phyloP scores from a whole-genome alignment of 345 rosid species.

The Boechera divaricarpa region DNA sequence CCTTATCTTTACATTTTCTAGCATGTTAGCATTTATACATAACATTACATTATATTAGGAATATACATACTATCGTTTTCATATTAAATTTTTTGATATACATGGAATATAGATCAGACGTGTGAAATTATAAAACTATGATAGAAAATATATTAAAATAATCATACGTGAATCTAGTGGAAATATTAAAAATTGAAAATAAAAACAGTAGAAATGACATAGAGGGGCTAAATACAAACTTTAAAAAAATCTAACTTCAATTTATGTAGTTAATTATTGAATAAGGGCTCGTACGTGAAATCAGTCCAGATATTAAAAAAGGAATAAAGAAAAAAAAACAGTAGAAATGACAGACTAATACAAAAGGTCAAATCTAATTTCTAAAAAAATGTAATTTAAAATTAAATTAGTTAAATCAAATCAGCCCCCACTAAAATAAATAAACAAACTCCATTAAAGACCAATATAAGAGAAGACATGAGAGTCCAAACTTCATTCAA shows the following conservation, averaged over 20 bases:
- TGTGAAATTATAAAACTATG: background rate
- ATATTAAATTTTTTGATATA: background rate
- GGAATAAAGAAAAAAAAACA: background rate
- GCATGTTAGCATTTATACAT: background rate
- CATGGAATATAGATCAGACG: background rate
- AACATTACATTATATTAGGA: background rate
- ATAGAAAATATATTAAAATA: background rate
- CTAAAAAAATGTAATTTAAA: background rate
- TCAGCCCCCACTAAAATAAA: slow-evolving; percentile 24
- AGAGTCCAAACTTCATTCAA: slow-evolving; percentile 35
- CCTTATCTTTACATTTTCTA: slow-evolving; percentile 6
- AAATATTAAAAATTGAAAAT: background rate
- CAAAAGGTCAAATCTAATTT: slow-evolving; percentile 5
- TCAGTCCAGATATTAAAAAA: background rate
- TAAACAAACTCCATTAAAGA: slow-evolving; percentile 33
- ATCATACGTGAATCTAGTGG: background rate
- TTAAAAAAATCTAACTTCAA: too few relatives aligned
- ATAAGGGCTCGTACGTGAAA: background rate
- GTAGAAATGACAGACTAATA: background rate
- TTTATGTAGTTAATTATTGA: background rate
- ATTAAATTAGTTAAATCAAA: slow-evolving; percentile 13
- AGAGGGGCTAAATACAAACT: too few relatives aligned
- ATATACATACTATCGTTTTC: background rate
- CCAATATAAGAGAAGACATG: slow-evolving; percentile 34
- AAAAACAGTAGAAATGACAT: background rate